Percentiles rank a stretch among this genome's conserved stretches.
Conservation (phyloP, 345 rosid genomes). For the Reutealis trisperma region DNA sequence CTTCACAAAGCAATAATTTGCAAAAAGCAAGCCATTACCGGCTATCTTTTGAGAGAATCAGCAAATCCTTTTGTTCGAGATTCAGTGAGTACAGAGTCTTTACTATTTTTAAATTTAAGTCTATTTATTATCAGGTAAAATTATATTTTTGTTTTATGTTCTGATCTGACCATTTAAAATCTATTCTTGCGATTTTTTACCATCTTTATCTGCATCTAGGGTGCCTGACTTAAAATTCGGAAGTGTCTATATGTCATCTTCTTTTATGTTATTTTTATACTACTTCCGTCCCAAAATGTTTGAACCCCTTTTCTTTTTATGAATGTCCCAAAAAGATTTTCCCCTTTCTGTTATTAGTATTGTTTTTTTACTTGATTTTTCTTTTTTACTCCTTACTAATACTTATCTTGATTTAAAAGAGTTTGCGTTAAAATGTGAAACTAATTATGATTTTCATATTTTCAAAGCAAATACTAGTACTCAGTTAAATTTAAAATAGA, state of each 20-base stretch:
- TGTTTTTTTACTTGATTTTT: no score
- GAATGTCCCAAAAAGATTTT: no score
- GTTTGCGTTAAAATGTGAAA: no score
- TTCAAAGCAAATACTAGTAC: no score
- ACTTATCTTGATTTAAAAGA: no score
- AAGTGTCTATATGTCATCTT: not conserved
- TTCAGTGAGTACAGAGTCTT: constrained; percentile 45
- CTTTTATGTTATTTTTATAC: not conserved
- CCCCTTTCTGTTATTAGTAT: no score
- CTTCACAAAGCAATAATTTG: constrained; percentile 81
- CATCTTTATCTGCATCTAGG: not conserved
- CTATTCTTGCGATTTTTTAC: not conserved
- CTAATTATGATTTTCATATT: no score
- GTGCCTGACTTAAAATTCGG: not conserved
- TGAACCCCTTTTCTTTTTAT: no score
- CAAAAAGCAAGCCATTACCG: constrained; percentile 78
- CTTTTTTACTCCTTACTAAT: no score
- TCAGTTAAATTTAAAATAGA: no score
- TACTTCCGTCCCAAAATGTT: no score
- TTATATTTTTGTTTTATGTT: not conserved
- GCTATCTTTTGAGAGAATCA: constrained; percentile 87
- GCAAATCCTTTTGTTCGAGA: constrained; percentile 82
- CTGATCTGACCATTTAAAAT: not conserved
- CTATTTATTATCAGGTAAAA: not conserved
- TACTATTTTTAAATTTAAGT: not conserved